phyloP scores from a whole-genome alignment of 2,329 filamentous ascomycete species.

The Xylaria sp. region DNA sequence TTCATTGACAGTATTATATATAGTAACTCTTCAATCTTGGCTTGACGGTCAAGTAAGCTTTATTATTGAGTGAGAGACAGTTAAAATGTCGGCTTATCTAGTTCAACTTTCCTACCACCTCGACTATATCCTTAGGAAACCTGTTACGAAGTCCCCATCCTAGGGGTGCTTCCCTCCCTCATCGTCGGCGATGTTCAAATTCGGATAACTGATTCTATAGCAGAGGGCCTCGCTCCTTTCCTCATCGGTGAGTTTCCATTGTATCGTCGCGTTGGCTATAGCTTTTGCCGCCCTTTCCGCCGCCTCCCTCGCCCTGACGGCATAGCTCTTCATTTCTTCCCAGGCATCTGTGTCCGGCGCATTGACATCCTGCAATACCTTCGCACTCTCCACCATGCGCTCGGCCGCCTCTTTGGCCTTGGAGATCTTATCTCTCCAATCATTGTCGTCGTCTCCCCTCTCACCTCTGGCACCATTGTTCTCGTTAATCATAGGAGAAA shows the following conservation, averaged over 20 bases:
- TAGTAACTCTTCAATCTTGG: no score
- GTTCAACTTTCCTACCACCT: neutral
- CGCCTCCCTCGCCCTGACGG: conserved; percentile 12
- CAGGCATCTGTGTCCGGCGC: conserved; percentile 3
- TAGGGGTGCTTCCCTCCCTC: neutral
- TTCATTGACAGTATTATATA: no score
- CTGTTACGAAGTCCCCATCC: neutral
- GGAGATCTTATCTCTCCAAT: conserved; percentile 9
- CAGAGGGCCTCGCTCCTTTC: conserved; percentile 20
- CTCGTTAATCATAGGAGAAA: neutral
- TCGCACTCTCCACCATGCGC: conserved; percentile 25
- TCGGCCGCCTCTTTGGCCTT: conserved; percentile 17
- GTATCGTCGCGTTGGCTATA: conserved; percentile 20
- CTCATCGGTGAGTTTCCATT: conserved; percentile 29
- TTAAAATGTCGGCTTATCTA: neutral
- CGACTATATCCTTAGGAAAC: neutral
- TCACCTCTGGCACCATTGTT: neutral
- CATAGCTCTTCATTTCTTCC: conserved; percentile 21
- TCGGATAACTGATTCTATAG: conserved; percentile 15
- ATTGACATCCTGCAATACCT: conserved; percentile 10
- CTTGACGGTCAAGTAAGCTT: no score
- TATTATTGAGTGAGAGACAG: neutral
- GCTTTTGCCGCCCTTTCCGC: conserved; percentile 19
- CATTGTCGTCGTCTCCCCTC: neutral
- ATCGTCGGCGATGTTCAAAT: neutral